These are phyloP conservation scores for Podospora conica DNA, from an alignment of 495 filamentous ascomycete genomes.

Conservation along the genomic window DNA sequence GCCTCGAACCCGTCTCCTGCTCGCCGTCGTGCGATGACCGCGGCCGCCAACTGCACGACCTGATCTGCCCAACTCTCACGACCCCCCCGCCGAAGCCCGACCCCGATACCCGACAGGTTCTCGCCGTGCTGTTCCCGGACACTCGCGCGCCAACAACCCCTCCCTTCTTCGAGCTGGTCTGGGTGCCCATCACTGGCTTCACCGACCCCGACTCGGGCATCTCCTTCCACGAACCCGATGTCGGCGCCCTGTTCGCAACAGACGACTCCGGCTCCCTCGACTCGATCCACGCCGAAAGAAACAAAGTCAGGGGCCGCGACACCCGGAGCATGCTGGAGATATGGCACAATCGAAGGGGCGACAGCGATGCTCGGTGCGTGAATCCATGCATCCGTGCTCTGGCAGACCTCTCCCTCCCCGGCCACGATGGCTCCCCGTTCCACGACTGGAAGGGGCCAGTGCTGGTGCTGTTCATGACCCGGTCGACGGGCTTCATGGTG, in stretches of 20 bases:
- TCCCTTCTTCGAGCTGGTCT: background rate
- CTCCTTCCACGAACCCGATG: conserved; percentile 7
- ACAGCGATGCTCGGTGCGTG: background rate
- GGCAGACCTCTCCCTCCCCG: background rate
- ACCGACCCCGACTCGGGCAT: conserved; percentile 5
- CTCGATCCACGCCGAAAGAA: background rate
- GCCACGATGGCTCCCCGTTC: background rate
- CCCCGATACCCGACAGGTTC: background rate
- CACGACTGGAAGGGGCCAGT: conserved; percentile 1
- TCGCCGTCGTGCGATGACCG: background rate
- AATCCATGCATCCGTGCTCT: conserved; percentile 1
- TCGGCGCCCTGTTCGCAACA: background rate
- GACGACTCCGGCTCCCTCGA: background rate
- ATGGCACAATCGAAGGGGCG: background rate
- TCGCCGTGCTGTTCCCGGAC: background rate
- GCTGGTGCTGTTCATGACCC: conserved; percentile 7
- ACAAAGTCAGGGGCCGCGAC: conserved; percentile 3
- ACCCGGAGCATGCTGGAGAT: conserved; percentile 7
- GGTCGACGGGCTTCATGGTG: conserved; percentile 9
- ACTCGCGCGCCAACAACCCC: background rate
- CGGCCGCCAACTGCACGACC: background rate
- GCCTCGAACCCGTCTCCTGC: background rate
- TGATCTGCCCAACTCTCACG: background rate
- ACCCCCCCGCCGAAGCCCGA: background rate
- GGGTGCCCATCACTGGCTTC: conserved; percentile 7